These are phyloP conservation scores for Raffaelea deltoideospora DNA, from an alignment of 2,329 filamentous ascomycete species.

Conservation along the genomic window DNA sequence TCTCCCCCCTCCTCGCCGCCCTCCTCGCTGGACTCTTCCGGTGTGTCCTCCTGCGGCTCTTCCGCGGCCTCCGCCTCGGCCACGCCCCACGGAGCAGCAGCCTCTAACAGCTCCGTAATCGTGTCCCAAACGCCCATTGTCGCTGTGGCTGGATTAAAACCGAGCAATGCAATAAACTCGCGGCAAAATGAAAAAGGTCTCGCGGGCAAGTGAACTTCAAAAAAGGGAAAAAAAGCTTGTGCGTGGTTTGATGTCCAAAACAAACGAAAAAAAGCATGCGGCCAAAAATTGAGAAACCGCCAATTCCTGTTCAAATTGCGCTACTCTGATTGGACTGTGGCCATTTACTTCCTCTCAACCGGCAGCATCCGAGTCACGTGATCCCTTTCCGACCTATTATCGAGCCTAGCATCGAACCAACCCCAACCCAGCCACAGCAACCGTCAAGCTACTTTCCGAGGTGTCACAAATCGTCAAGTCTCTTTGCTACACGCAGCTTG, in stretches of 20 bases:
- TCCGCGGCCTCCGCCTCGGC: slow-evolving; percentile 53
- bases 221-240: not conserved
- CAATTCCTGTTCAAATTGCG: slow-evolving; percentile 9
- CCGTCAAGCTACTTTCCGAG: too few relatives aligned
- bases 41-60: slow-evolving; percentile 34
- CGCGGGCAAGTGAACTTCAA: not conserved
- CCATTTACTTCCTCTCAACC: slow-evolving; percentile 1
- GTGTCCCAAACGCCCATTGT: slow-evolving; percentile 54
- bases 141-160: not conserved
- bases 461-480: too few relatives aligned
- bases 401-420: not conserved
- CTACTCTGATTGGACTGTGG: slow-evolving; percentile 8
- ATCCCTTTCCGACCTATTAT: not conserved
- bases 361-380: slow-evolving; percentile 11
- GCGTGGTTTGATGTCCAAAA: not conserved
- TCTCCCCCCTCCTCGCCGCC: slow-evolving; percentile 48
- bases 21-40: slow-evolving; percentile 43
- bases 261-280: too few relatives aligned
- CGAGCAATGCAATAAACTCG: not conserved
- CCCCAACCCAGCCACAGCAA: not conserved
- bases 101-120: slow-evolving; percentile 48
- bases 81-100: slow-evolving; percentile 48
- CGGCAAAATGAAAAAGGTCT: not conserved
- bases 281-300: too few relatives aligned
- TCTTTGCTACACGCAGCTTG: too few relatives aligned